Conservation (phyloP, 2,329 filamentous ascomycete species). For the Fusarium verrucosum region DNA sequence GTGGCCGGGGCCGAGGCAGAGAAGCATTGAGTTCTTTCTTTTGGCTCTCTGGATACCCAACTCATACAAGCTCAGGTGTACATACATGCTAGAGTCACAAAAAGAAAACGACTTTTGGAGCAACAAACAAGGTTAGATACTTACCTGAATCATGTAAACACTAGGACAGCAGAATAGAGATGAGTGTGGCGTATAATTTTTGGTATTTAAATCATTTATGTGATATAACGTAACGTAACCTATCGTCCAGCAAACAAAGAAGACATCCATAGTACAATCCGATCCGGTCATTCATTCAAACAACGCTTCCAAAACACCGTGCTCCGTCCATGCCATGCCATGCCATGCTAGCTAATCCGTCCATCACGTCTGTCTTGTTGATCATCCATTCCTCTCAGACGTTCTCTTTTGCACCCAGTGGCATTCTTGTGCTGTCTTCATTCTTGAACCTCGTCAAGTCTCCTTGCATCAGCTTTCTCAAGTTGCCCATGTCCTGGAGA, state of each 20-base stretch:
- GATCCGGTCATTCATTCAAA: slow-evolving; percentile 31
- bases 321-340: slow-evolving; percentile 43
- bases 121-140: no score
- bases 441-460: slow-evolving; percentile 76
- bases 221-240: slow-evolving; percentile 17
- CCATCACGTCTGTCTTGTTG: neutral
- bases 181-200: neutral
- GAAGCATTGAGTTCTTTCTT: no score
- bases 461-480: slow-evolving; percentile 70
- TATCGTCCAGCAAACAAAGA: slow-evolving; percentile 25
- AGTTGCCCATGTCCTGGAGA: slow-evolving; percentile 82
- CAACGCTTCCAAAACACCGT: slow-evolving; percentile 45
- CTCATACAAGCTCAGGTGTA: no score
- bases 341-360: slow-evolving; percentile 33
- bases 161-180: neutral
- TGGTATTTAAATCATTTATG: slow-evolving; percentile 9
- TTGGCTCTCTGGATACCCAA: no score
- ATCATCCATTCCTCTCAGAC: slow-evolving; percentile 38
- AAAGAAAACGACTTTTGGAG: no score
- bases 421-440: slow-evolving; percentile 64
- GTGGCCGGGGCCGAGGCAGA: no score
- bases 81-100: no score
- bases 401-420: slow-evolving; percentile 58
- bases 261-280: slow-evolving; percentile 24
- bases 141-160: no score